These are phyloP conservation scores for Esteya vermicola DNA, from an alignment of 2,329 filamentous ascomycete species.

Conservation along the genomic window DNA sequence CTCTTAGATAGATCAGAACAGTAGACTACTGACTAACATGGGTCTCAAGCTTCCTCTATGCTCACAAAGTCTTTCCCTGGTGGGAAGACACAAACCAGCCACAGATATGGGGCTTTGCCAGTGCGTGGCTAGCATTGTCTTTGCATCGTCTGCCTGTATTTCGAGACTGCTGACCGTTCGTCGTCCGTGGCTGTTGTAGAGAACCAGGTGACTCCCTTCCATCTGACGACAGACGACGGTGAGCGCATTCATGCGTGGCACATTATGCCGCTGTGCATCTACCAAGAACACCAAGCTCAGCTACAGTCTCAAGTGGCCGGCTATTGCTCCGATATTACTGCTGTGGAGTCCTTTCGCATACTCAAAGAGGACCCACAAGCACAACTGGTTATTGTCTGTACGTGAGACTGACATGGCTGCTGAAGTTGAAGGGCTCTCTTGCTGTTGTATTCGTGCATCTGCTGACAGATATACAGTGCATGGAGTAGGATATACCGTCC, in stretches of 20 bases:
- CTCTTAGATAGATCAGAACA: not conserved
- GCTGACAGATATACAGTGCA: constrained; percentile 33
- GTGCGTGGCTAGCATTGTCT: constrained; percentile 24
- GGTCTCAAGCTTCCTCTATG: constrained; percentile 61
- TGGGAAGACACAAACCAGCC: constrained; percentile 63
- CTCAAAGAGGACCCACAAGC: constrained; percentile 49
- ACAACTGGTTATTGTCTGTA: constrained; percentile 49
- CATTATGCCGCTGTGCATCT: constrained; percentile 65
- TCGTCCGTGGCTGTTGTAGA: constrained; percentile 41
- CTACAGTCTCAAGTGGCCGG: constrained; percentile 39
- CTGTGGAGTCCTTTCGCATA: constrained; percentile 44
- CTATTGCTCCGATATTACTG: constrained; percentile 36
- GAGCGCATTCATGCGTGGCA: constrained; percentile 83
- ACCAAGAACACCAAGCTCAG: constrained; percentile 53
- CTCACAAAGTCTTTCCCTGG: constrained; percentile 59
- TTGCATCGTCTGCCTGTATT: not conserved
- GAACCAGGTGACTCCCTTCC: constrained; percentile 82
- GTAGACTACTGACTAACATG: not conserved
- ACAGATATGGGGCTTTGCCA: constrained; percentile 74
- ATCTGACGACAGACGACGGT: constrained; percentile 57
- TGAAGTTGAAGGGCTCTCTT: not conserved
- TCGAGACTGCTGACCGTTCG: not conserved
- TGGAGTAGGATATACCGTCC: constrained; percentile 45
- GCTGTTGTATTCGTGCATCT: no score
- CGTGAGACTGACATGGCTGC: constrained; percentile 15